These are phyloP conservation scores for Diaporthe capsici DNA, from an alignment of 2,329 filamentous ascomycete genomes.

Conservation along the genomic window DNA sequence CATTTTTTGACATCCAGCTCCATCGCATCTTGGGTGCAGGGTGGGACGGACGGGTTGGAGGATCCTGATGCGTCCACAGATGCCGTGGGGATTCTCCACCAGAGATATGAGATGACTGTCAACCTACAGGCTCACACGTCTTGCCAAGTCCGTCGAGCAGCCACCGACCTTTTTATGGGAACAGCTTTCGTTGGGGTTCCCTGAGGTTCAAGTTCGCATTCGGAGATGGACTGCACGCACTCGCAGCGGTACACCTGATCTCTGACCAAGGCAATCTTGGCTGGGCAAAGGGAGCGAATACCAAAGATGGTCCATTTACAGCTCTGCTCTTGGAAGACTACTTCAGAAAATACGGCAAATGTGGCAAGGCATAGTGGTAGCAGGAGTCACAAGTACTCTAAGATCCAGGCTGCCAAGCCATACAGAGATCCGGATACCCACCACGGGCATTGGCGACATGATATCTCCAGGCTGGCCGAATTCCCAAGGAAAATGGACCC, in stretches of 20 bases:
- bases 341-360: constrained; percentile 78
- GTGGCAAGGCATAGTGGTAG: constrained; percentile 74
- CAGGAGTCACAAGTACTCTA: constrained; percentile 55
- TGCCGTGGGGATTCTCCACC: constrained; percentile 68
- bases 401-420: constrained; percentile 59
- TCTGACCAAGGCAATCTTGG: constrained; percentile 96
- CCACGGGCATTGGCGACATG: constrained; percentile 54
- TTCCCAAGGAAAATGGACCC: constrained; percentile 71
- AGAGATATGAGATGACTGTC: constrained; percentile 67
- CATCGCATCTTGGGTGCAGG: neutral
- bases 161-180: constrained; percentile 85
- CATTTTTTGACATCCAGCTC: neutral
- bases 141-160: constrained; percentile 76
- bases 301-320: constrained; percentile 80
- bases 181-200: constrained; percentile 77
- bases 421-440: constrained; percentile 50
- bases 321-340: constrained; percentile 82
- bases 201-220: constrained; percentile 87
- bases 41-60: neutral
- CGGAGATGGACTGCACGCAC: constrained; percentile 82
- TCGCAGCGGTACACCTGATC: constrained; percentile 86
- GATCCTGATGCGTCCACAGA: constrained; percentile 46
- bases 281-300: constrained; percentile 85
- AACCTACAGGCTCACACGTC: constrained; percentile 79
- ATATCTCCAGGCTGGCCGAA: constrained; percentile 72